Percentiles rank a stretch among this genome's conserved stretches.
Evolutionary conservation across 805 yeast genomes (phyloP).

Genomic region (Saccharomycopsis javanensis): DNA sequence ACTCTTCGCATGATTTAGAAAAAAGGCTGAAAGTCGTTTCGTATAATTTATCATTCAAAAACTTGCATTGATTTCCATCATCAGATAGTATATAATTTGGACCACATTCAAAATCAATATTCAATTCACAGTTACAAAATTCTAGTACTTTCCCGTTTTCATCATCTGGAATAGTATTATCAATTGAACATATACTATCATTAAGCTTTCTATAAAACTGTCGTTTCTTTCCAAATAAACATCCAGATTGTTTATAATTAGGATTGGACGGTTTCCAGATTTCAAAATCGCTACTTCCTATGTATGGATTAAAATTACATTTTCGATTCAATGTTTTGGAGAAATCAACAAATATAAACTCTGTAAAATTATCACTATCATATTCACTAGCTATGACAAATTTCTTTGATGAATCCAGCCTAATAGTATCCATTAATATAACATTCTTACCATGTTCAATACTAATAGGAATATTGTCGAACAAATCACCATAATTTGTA

Average conservation of each 20-base stretch:
- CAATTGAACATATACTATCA: conserved; percentile 57
- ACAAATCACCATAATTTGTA: conserved; percentile 66
- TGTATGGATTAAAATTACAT: conserved; percentile 14
- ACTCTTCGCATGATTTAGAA: conserved; percentile 44
- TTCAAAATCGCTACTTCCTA: conserved; percentile 43
- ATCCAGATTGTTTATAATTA: conserved; percentile 24
- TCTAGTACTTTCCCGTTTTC: conserved; percentile 31
- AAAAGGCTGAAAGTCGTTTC: conserved; percentile 59
- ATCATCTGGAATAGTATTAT: conserved; percentile 19
- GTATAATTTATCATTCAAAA: conserved; percentile 54
- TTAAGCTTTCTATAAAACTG: conserved; percentile 48
- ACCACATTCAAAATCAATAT: conserved; percentile 90
- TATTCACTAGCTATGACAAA: conserved; percentile 55
- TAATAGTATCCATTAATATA: conserved; percentile 87
- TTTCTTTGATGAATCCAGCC: conserved; percentile 74
- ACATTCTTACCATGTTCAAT: conserved; percentile 51
- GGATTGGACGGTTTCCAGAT: conserved; percentile 56
- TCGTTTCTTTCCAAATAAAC: conserved; percentile 64
- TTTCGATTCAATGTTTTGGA: conserved; percentile 30
- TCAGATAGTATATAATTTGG: conserved; percentile 62
- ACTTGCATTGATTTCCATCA: conserved; percentile 30
- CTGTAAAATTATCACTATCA: conserved; percentile 26
- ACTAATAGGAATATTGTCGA: conserved; percentile 38
- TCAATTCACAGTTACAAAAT: conserved; percentile 68
- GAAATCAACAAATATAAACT: conserved; percentile 49